Conservation (phyloP, 768 basidiomycete species). For the Russula vinacea region DNA sequence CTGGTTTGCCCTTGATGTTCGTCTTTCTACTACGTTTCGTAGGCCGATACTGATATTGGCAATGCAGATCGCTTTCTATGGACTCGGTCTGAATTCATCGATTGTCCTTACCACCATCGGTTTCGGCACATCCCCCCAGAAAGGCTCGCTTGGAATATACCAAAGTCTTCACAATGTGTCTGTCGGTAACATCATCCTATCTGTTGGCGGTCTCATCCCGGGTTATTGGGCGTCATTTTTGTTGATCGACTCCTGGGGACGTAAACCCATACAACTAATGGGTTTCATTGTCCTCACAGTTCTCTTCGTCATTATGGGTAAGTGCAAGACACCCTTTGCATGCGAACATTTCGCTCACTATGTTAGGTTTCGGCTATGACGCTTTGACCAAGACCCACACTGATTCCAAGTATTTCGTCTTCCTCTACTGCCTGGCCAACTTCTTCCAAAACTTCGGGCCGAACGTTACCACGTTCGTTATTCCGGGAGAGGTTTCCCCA, state of each 20-base stretch:
- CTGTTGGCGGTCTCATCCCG: slow-evolving; percentile 76
- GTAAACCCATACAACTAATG: slow-evolving; percentile 79
- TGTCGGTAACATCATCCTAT: slow-evolving; percentile 73
- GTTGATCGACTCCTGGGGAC: slow-evolving; percentile 74
- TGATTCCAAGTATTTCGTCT: slow-evolving; percentile 61
- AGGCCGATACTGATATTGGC: neutral
- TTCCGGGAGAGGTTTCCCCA: slow-evolving; percentile 87
- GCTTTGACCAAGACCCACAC: slow-evolving; percentile 45
- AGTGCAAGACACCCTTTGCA: slow-evolving; percentile 26
- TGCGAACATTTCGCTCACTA: neutral
- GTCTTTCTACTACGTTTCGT: slow-evolving; percentile 39
- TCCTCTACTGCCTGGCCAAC: slow-evolving; percentile 82
- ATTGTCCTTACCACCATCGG: slow-evolving; percentile 74
- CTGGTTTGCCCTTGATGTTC: slow-evolving; percentile 84
- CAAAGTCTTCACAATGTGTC: slow-evolving; percentile 59
- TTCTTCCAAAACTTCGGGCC: slow-evolving; percentile 91
- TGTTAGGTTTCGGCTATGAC: slow-evolving; percentile 63
- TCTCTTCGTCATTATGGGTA: slow-evolving; percentile 69
- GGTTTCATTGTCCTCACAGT: slow-evolving; percentile 67
- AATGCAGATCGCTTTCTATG: slow-evolving; percentile 78
- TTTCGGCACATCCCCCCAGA: slow-evolving; percentile 51
- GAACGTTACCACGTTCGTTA: slow-evolving; percentile 74
- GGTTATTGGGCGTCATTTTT: slow-evolving; percentile 68
- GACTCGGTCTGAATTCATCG: slow-evolving; percentile 78
- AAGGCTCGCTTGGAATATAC: slow-evolving; percentile 42